phyloP scores from a whole-genome alignment of 441 rosid genomes.

The Populus hybrid region DNA sequence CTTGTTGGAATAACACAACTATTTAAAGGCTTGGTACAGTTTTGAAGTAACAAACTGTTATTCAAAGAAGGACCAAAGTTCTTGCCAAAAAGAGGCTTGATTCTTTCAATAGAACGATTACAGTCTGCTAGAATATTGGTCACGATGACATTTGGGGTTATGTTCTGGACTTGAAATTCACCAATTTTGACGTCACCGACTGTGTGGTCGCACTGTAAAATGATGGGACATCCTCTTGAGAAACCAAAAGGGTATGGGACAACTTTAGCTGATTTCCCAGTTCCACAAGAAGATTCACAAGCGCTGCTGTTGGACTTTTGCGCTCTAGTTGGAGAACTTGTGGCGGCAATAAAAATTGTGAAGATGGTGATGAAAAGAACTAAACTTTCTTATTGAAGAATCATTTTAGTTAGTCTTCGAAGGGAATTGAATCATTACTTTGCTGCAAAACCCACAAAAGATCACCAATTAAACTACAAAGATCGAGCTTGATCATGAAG shows the following conservation, averaged over 20 bases:
- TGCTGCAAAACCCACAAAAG: background rate
- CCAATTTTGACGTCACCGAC: conserved; percentile 30
- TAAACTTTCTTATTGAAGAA: conserved; percentile 15
- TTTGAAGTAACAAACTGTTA: conserved; percentile 50
- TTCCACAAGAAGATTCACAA: conserved; percentile 35
- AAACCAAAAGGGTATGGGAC: conserved; percentile 60
- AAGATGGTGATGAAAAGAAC: background rate
- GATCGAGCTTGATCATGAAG: background rate
- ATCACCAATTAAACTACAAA: background rate
- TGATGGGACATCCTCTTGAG: conserved; percentile 42
- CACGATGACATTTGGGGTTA: conserved; percentile 42
- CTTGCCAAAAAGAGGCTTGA: conserved; percentile 28
- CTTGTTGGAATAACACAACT: conserved; percentile 32
- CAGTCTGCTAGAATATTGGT: conserved; percentile 44
- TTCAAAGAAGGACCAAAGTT: conserved; percentile 36
- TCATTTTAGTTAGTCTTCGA: conserved; percentile 21
- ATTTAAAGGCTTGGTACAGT: conserved; percentile 22
- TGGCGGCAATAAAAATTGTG: conserved; percentile 6
- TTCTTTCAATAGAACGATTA: conserved; percentile 36
- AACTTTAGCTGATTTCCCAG: conserved; percentile 13
- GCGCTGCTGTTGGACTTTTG: background rate
- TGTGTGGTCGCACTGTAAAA: conserved; percentile 29
- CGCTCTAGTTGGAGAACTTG: conserved; percentile 10
- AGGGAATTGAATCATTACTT: conserved; percentile 19
- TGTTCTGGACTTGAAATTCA: conserved; percentile 40